Conservation (phyloP, 2,329 filamentous ascomycete species). For the Aspergillus viridinutans region DNA sequence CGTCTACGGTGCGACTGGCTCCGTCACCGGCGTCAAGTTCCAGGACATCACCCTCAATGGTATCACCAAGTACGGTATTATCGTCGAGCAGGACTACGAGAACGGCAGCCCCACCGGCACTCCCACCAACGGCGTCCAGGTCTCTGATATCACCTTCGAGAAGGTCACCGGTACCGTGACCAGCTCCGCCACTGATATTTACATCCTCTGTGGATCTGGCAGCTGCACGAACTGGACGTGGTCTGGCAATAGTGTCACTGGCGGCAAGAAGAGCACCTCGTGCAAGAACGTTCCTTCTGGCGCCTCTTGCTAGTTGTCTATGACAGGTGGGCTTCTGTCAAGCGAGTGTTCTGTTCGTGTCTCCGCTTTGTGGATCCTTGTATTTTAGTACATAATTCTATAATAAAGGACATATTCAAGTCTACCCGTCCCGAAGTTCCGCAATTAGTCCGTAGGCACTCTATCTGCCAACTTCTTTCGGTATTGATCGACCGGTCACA, state of each 20-base stretch:
- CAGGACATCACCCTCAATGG: constrained; percentile 47
- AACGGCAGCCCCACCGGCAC: constrained; percentile 42
- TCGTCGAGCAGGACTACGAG: constrained; percentile 58
- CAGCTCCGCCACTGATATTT: constrained; percentile 40
- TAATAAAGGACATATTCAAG: no score
- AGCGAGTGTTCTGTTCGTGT: background rate
- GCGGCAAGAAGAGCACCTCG: constrained; percentile 45
- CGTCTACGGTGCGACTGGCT: constrained; percentile 49
- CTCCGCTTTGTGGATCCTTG: background rate
- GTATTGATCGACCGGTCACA: no score
- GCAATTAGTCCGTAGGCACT: no score
- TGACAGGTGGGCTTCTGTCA: background rate
- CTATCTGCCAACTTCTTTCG: no score
- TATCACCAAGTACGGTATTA: constrained; percentile 53
- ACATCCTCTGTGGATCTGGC: constrained; percentile 54
- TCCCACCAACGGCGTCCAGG: constrained; percentile 38
- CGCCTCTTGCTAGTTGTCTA: constrained; percentile 27
- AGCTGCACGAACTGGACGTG: constrained; percentile 54
- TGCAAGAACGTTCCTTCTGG: constrained; percentile 42
- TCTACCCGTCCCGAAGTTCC: no score
- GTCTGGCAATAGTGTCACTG: constrained; percentile 47
- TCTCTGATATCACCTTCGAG: constrained; percentile 36
- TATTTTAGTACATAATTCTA: background rate
- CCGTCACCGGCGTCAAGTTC: constrained; percentile 52
- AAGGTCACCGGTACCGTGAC: constrained; percentile 34